phyloP scores from a whole-genome alignment of 257 asterid species.

The Nyctanthes arbortristis region DNA sequence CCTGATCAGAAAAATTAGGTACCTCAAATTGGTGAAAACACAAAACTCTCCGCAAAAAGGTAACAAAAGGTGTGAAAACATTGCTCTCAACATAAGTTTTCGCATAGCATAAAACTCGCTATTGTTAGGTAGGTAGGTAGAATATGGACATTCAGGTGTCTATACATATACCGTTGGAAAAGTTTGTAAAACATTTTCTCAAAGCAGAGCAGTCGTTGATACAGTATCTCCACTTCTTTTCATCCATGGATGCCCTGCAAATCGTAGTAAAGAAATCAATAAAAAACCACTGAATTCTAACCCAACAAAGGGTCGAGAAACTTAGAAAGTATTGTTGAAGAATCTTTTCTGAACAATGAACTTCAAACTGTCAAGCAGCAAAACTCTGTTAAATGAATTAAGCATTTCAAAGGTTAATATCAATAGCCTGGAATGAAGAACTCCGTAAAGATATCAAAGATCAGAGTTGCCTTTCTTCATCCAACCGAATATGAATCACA shows the following conservation, averaged over 20 bases:
- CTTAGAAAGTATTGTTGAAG: not conserved
- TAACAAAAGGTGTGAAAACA: not conserved
- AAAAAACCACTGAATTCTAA: not conserved
- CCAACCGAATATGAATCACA: not conserved
- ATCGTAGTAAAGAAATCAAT: not conserved
- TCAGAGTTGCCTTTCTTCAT: not conserved
- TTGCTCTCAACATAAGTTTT: not conserved
- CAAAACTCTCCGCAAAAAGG: not conserved
- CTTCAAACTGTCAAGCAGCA: not conserved
- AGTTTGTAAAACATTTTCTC: slow-evolving; percentile 25
- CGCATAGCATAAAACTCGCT: not conserved
- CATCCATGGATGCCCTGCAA: slow-evolving; percentile 74
- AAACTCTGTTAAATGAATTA: not conserved
- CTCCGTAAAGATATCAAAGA: not conserved
- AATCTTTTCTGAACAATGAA: not conserved
- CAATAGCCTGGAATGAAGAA: not conserved
- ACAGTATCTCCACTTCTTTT: slow-evolving; percentile 34
- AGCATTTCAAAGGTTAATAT: not conserved
- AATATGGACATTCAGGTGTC: slow-evolving; percentile 27
- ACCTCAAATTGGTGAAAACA: not conserved
- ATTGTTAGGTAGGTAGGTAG: not conserved
- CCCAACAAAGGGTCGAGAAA: not conserved
- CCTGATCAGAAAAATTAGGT: too few relatives aligned
- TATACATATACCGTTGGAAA: slow-evolving; percentile 15
- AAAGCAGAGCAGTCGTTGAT: slow-evolving; percentile 28